These are phyloP conservation scores for Balakata baccata DNA, from an alignment of 345 rosid species.

Conservation along the genomic window DNA sequence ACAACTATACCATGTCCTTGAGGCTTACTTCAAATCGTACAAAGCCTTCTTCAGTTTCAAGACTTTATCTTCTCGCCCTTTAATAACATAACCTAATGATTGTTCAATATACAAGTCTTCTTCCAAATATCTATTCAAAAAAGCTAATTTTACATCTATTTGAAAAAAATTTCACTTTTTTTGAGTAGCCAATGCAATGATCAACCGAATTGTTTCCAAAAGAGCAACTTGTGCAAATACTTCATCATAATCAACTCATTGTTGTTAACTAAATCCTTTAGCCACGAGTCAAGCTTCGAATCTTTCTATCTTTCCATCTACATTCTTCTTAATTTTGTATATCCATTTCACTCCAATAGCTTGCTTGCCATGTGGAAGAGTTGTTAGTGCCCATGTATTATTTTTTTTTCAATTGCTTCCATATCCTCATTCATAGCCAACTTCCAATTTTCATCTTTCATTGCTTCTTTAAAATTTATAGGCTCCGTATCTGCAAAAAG, in stretches of 20 bases:
- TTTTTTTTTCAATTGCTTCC: not conserved
- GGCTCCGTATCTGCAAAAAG: not conserved
- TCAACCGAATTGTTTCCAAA: not conserved
- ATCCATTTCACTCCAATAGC: too few relatives aligned
- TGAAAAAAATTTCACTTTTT: not conserved
- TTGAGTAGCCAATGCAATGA: not conserved
- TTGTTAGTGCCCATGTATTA: not conserved
- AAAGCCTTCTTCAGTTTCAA: too few relatives aligned
- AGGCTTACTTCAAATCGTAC: too few relatives aligned
- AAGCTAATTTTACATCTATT: not conserved
- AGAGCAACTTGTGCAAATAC: not conserved
- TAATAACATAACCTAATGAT: too few relatives aligned
- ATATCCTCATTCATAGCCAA: not conserved
- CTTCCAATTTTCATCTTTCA: not conserved
- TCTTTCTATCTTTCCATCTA: not conserved
- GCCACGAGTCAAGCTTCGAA: not conserved
- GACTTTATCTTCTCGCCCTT: too few relatives aligned
- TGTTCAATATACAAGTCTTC: too few relatives aligned
- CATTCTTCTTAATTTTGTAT: too few relatives aligned
- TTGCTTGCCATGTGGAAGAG: not conserved
- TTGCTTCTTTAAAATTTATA: not conserved
- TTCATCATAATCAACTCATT: not conserved
- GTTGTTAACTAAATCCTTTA: not conserved
- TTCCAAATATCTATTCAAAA: too few relatives aligned
- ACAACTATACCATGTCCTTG: too few relatives aligned